These are phyloP conservation scores for Phytophthora kernoviae DNA, from an alignment of 352 stramenopile species.

Conservation along the genomic window DNA sequence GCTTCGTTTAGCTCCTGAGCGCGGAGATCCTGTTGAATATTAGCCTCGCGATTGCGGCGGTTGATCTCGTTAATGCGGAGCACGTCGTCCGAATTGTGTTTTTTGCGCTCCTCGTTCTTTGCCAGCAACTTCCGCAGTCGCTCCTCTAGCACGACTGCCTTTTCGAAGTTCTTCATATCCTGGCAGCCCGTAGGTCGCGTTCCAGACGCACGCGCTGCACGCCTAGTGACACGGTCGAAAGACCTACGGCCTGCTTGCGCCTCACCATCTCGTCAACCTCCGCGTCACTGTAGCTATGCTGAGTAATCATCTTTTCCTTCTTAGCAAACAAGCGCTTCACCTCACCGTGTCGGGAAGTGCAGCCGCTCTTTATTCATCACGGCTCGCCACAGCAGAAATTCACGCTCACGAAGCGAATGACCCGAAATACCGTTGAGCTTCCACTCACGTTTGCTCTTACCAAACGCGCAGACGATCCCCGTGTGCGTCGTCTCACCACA, in stretches of 20 bases:
- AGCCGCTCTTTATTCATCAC: conserved; percentile 81
- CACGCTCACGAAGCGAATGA: conserved; percentile 74
- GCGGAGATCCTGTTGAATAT: conserved; percentile 84
- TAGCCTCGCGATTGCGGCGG: conserved; percentile 76
- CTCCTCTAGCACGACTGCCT: conserved; percentile 76
- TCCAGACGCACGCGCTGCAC: conserved; percentile 84
- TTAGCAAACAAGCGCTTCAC: conserved; percentile 63
- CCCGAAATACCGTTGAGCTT: conserved; percentile 72
- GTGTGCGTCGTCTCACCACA: conserved; percentile 73
- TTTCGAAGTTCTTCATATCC: conserved; percentile 89
- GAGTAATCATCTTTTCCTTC: conserved; percentile 74
- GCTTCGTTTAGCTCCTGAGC: conserved; percentile 74
- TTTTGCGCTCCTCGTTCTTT: conserved; percentile 73
- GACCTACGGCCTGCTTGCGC: conserved; percentile 70
- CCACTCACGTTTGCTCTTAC: conserved; percentile 80
- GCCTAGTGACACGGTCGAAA: conserved; percentile 67
- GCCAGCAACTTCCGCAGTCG: conserved; percentile 62
- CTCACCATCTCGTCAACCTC: conserved; percentile 84
- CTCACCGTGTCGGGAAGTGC: conserved; percentile 76
- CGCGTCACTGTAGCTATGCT: conserved; percentile 78
- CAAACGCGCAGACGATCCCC: conserved; percentile 76
- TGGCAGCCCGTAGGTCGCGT: conserved; percentile 78
- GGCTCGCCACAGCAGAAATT: conserved; percentile 84
- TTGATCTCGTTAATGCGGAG: conserved; percentile 89
- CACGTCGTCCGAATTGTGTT: conserved; percentile 81